These are phyloP conservation scores for Penicillium goetzii DNA, from an alignment of 495 filamentous ascomycete genomes.

Conservation along the genomic window DNA sequence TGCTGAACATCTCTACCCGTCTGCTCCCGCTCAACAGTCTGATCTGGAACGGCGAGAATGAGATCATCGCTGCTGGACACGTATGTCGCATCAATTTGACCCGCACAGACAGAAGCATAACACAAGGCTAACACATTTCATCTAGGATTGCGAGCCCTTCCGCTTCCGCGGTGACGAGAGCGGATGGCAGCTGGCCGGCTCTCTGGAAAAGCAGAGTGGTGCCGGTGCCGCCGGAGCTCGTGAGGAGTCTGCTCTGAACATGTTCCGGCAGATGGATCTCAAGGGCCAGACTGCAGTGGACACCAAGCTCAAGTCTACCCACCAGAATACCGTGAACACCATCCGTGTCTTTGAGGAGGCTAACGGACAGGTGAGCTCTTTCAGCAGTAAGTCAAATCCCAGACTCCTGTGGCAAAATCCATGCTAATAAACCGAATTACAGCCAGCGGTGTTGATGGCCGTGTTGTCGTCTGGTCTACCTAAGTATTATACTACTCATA, in stretches of 20 bases:
- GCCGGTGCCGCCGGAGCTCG: conserved; percentile 61
- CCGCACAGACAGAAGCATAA: conserved; percentile 5
- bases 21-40: conserved; percentile 87
- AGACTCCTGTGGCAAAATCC: conserved; percentile 5
- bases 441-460: conserved; percentile 93
- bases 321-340: conserved; percentile 94
- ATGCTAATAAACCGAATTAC: conserved; percentile 42
- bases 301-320: conserved; percentile 90
- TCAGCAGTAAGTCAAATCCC: conserved; percentile 74
- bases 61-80: conserved; percentile 95
- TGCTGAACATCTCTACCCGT: conserved; percentile 86
- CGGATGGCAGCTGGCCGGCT: conserved; percentile 86
- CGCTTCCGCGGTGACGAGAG: conserved; percentile 78
- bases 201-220: conserved; percentile 67
- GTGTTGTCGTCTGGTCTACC: conserved; percentile 79
- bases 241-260: conserved; percentile 89
- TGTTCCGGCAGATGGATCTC: conserved; percentile 98
- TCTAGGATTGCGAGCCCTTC: conserved; percentile 87
- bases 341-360: conserved; percentile 72
- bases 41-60: conserved; percentile 88
- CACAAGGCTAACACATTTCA: conserved; percentile 13
- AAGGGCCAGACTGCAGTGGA: conserved; percentile 89
- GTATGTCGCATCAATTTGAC: conserved; percentile 41
- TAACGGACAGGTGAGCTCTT: conserved; percentile 68
- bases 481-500: conserved; percentile 22